Conservation (phyloP, 2,329 filamentous ascomycete genomes). For the Chalara sp. region DNA sequence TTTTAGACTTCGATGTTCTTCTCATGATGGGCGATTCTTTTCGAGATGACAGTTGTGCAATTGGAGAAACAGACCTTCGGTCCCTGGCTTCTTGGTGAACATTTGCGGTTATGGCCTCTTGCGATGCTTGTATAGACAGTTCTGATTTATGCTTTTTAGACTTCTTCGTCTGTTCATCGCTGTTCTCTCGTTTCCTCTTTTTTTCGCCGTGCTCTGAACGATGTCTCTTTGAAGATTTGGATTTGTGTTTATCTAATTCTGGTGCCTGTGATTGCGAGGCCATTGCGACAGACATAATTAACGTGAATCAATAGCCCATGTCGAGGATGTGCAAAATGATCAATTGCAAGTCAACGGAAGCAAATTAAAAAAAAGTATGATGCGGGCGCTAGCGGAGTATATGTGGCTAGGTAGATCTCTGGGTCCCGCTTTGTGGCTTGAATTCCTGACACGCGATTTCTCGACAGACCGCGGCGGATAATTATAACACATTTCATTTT, state of each 20-base stretch:
- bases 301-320: too few species aligned
- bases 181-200: slow-evolving; percentile 31
- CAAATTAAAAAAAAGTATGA: too few species aligned
- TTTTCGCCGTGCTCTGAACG: slow-evolving; percentile 35
- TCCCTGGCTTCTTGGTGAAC: too few species aligned
- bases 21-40: background rate
- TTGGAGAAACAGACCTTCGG: too few species aligned
- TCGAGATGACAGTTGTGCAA: background rate
- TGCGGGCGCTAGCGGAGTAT: too few species aligned
- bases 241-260: slow-evolving; percentile 20
- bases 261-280: slow-evolving; percentile 8
- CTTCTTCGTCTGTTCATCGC: slow-evolving; percentile 36
- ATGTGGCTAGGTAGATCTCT: too few species aligned
- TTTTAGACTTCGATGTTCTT: background rate
- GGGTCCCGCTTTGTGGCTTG: too few species aligned
- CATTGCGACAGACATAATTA: background rate
- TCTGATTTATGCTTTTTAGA: slow-evolving; percentile 32
- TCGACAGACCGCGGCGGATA: too few species aligned
- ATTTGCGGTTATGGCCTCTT: background rate
- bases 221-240: slow-evolving; percentile 26
- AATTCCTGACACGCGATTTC: too few species aligned
- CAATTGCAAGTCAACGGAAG: too few species aligned
- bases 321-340: too few species aligned
- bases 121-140: background rate
- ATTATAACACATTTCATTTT: too few species aligned